Base-by-base conservation (phyloP, 331 rosid species). In the Cucumis variabilis region DNA sequence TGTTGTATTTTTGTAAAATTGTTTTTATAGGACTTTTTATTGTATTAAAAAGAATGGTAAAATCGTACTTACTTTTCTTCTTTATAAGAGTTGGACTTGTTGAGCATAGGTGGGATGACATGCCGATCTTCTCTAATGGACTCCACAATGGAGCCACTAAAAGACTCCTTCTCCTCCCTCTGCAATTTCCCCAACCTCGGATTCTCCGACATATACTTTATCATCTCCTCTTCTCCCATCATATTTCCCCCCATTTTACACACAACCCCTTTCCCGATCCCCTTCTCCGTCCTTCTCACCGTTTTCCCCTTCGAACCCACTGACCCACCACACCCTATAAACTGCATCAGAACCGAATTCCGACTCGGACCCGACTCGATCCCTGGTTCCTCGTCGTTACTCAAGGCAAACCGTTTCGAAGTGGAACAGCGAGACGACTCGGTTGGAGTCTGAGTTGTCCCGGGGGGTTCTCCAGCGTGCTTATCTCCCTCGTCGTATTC, bases 101-200 rank as follows among this genome's bases (percentile, higher is more conserved):
- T 92, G 0, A 94, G 86, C 7, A 44, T 77, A 4, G 92, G 90
- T 16, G 51, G 80, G 5, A 44, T 62, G 13, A 37, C 90, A 78
- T 65, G 86, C 62, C 89, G 89, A 48, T 86, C 83, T 67, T 88
- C 94, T 23, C 86, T 89, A 73, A 92, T 93, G 69, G 95, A 88
- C 79, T 96, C 99, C 3, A 96, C 92, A 28, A 96, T 86, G 73
- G 98, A 95, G 8, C 99, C 99, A 23, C 98, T 96, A 69, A 96
- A 96, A 71, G 94, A 96, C 79, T 94, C 99, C 87, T 96, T 94
- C 90, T 96, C 99, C 90, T 93, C 97, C 0, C 88, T 65, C 88
- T 91, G 94, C 82, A 91, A 84, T 60, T 94, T 94, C 88, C 99
- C 99, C 23, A 94, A 94, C 88, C 98, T 91, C 13, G 98, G 98